Conservation (phyloP, 225 moss, liverwort and hornwort species). For the Polytrichum commune region DNA sequence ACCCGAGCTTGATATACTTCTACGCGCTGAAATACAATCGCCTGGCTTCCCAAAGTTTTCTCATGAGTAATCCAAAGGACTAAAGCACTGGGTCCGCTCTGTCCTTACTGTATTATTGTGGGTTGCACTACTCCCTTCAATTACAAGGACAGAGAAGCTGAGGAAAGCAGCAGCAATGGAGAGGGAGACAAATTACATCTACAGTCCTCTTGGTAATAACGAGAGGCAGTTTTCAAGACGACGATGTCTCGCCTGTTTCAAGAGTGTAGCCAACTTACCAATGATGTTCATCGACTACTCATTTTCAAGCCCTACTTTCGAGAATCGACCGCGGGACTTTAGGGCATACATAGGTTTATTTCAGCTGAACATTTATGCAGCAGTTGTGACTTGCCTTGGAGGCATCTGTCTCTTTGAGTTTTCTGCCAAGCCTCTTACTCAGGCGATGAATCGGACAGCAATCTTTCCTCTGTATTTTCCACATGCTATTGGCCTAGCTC, state of each 20-base stretch:
- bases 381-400: conserved; percentile 17
- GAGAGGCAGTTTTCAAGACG: neutral
- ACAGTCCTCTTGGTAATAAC: conserved; percentile 19
- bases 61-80: neutral
- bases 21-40: conserved; percentile 11
- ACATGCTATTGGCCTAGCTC: conserved; percentile 43
- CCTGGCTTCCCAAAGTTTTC: neutral
- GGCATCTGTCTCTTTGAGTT: conserved; percentile 40
- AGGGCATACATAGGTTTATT: conserved; percentile 18
- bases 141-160: neutral
- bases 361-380: conserved; percentile 21
- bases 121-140: neutral
- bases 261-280: conserved; percentile 6
- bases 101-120: too few relatives aligned
- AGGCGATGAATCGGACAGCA: conserved; percentile 27
- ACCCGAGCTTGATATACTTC: conserved; percentile 11
- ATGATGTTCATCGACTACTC: conserved; percentile 23
- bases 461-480: conserved; percentile 75
- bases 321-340: conserved; percentile 13
- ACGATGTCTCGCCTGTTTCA: conserved; percentile 1
- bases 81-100: neutral
- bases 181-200: conserved; percentile 16
- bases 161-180: conserved; percentile 14
- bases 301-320: conserved; percentile 28
- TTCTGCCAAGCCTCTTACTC: conserved; percentile 18